Percentiles rank a stretch among this genome's conserved stretches.
phyloP scores from a whole-genome alignment of 116 monocot genomes.

The Trichopus zeylanicus region DNA sequence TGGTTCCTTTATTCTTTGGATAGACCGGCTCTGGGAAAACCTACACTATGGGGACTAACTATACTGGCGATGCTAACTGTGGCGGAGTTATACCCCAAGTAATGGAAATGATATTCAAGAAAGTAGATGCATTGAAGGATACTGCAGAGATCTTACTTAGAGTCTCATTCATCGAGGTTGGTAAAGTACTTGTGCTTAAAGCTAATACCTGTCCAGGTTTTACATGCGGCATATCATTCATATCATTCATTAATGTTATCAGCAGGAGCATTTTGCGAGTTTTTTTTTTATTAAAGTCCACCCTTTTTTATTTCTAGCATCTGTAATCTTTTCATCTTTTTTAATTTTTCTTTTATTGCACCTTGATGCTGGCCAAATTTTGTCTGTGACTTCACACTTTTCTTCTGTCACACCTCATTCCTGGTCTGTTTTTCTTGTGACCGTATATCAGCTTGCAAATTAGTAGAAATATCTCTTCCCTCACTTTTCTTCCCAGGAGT shows the following conservation, averaged over 20 bases:
- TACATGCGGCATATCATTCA: too few species aligned
- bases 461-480: too few species aligned
- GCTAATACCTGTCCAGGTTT: too few species aligned
- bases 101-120: conserved; percentile 69
- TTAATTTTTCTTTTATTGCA: too few species aligned
- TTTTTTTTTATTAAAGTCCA: too few species aligned
- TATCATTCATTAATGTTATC: too few species aligned
- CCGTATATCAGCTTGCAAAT: too few species aligned
- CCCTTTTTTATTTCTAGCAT: too few species aligned
- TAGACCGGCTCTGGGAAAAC: conserved; percentile 99
- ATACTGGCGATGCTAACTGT: conserved; percentile 36
- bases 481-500: not conserved
- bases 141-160: conserved; percentile 61
- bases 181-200: too few species aligned
- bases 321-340: too few species aligned
- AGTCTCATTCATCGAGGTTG: conserved; percentile 96
- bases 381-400: not conserved
- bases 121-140: conserved; percentile 33
- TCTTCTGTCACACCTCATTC: not conserved
- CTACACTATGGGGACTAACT: conserved; percentile 97
- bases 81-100: conserved; percentile 83
- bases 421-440: not conserved
- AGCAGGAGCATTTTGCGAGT: too few species aligned
- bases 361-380: too few species aligned
- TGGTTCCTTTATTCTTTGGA: conserved; percentile 2